Evolutionary conservation across 2,329 filamentous ascomycete genomes (phyloP), one percentile per base, ranked within the genome.

Genomic region (Tolypocladium nubicola): DNA sequence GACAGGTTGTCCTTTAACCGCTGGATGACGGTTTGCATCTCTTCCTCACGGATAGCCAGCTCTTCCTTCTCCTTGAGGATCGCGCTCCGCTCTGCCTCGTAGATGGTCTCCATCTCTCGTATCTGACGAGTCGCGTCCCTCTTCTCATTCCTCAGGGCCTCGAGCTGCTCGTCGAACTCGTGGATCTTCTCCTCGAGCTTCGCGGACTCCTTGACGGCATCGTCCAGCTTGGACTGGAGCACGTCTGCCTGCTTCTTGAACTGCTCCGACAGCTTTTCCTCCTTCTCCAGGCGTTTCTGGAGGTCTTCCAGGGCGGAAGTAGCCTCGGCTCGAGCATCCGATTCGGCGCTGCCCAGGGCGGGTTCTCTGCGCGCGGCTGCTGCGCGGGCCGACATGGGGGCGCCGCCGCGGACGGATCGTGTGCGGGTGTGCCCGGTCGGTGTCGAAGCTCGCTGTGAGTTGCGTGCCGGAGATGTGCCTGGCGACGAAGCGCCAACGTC

Each of bases 51-150:
- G 64, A 87, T 87, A 56, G 82, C 79, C 73, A 92, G 87, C 65
- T 95, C 90, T 63, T 97, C 92, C 75, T 95, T 94, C 71, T 97
- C 93, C 73, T 92, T 90, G 67, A 90, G 85, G 75, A 93, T 88
- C 56, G 89, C 85, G 67, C 87, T 89, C 61, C 90, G 84, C 74
- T 99, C 94, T 50, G 88, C 85, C 71, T 97, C 93, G 71, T 96
- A 95, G 62, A 95, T 92, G 62, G 86, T 85, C 72, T 97, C 92
- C 76, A 97, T 86, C 71, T 99, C 94, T 62, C 93, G 85, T 67
- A 90, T 89, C 72, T 95, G 88, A 61, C 91, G 84, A 37, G 86
- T 83, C 57, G 87, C 80, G 64, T 97, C 92, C 65, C 89, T 84
- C 75, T 94, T 92, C 67, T 96, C 90, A 66, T 89, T 91, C 67